phyloP scores from a whole-genome alignment of 1,284 basidiomycete genomes.

The Boletus putidus region DNA sequence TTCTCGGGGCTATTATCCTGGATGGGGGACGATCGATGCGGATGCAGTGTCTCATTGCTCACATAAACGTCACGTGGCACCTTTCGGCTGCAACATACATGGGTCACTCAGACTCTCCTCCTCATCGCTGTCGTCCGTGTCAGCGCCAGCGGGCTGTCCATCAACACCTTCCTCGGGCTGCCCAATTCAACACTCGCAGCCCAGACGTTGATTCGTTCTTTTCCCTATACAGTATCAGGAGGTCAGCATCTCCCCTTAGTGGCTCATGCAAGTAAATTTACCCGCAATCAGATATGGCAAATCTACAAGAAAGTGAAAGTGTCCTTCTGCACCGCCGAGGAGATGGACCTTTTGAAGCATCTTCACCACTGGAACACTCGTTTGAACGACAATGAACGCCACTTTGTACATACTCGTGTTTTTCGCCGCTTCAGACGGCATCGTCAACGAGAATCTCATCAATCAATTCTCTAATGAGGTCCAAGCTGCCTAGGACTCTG shows the following conservation, averaged over 20 bases:
- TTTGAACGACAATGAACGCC: conserved; percentile 90
- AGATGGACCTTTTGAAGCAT: conserved; percentile 96
- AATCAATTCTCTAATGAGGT: conserved; percentile 96
- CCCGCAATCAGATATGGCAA: conserved; percentile 77
- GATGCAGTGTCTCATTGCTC: too few relatives aligned
- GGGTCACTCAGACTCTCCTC: too few relatives aligned
- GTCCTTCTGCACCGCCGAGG: conserved; percentile 98
- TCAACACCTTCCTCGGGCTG: too few relatives aligned
- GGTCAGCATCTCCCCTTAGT: conserved; percentile 45
- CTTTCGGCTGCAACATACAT: too few relatives aligned
- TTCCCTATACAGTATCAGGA: conserved; percentile 96
- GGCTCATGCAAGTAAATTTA: background rate
- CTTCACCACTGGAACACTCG: conserved; percentile 91
- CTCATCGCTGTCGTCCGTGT: too few relatives aligned
- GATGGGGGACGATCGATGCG: too few relatives aligned
- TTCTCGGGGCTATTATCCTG: too few relatives aligned
- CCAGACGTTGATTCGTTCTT: conserved; percentile 81
- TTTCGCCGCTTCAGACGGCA: too few relatives aligned
- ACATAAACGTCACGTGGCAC: too few relatives aligned
- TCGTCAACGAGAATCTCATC: conserved; percentile 95
- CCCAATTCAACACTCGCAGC: too few relatives aligned
- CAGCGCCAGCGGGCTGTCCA: too few relatives aligned
- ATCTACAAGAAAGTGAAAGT: conserved; percentile 95
- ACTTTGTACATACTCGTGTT: too few relatives aligned
- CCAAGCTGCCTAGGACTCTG: conserved; percentile 91